Evolutionary conservation across 805 yeast genomes (phyloP), one percentile per base, ranked within the genome.

Genomic region (Starmerella floricola): DNA sequence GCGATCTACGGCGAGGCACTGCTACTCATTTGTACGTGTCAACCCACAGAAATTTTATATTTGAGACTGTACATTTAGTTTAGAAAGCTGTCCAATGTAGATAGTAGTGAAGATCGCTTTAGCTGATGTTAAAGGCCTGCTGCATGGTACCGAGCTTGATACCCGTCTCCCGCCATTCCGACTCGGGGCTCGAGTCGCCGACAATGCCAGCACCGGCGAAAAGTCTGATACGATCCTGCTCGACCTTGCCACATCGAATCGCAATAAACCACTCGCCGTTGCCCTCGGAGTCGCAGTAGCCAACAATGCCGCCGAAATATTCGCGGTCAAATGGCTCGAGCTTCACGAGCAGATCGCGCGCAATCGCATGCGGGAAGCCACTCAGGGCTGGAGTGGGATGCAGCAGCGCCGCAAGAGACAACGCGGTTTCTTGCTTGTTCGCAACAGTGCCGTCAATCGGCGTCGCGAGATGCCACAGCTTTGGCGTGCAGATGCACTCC

Each of bases 191-290:
- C 1, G 49, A 46, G 34, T 43, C 49, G 3, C 34, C 36, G 2
- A 46, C 49, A 16, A 46, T 40, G 8, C 49, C 49, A 6, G 49
- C 49, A 4, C 49, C 49, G 15, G 47, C 49, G 19, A 46, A 46
- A 13, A 46, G 41, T 12, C 23, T 30, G 19, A 46, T 28, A 2
- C 30, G n/a, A 3, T 31, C 19, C n/a, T 24, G 28, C 2, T 12
- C 6, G 13, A 46, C 10, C 8, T 41, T 21, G 4, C 44, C 41
- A n/a, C 47, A 43, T 6, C 49, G 36, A 11, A 46, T 46, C 2
- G 43, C 35, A 15, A 46, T 35, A 29, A 38, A 46, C 49, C 49
- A 46, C 20, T 46, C 49, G 15, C 49, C 49, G 19, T 46, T 28
- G 17, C 49, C 49, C 3, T 46, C 19, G 11, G 38, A 24, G 24